These are phyloP conservation scores for Trametes villosa DNA, from an alignment of 768 basidiomycete species.

Conservation along the genomic window DNA sequence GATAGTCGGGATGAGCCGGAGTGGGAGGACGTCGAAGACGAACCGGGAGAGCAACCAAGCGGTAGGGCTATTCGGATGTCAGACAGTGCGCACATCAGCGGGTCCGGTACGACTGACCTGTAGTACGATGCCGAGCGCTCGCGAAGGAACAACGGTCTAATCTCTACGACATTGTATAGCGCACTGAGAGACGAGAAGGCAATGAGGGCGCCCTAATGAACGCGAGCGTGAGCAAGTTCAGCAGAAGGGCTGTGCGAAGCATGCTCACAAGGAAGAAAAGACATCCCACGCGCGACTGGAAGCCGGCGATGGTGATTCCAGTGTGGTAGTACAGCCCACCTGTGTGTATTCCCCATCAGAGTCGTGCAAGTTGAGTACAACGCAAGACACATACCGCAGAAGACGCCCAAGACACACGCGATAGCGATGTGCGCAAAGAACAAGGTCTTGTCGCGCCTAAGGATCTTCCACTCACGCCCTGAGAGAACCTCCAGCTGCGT, in stretches of 20 bases:
- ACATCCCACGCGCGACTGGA: constrained; percentile 92
- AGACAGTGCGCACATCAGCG: not conserved
- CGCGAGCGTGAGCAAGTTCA: not conserved
- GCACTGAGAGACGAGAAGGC: constrained; percentile 93
- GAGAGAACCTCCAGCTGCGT: constrained; percentile 86
- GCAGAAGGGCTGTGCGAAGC: not conserved
- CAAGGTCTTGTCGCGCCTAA: constrained; percentile 80
- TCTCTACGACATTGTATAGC: constrained; percentile 83
- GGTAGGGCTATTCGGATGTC: constrained; percentile 59
- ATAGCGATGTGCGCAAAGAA: constrained; percentile 80
- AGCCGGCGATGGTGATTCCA: constrained; percentile 81
- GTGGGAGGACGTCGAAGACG: constrained; percentile 86
- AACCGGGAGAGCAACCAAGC: constrained; percentile 91
- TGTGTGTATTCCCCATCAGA: constrained; percentile 29
- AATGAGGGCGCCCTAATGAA: constrained; percentile 76
- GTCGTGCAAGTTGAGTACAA: not conserved
- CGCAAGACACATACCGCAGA: constrained; percentile 62
- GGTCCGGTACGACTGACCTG: constrained; percentile 50
- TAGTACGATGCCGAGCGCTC: constrained; percentile 88
- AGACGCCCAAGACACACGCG: constrained; percentile 77
- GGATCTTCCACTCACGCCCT: constrained; percentile 83
- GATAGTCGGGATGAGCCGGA: constrained; percentile 88
- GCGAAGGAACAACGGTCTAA: constrained; percentile 85
- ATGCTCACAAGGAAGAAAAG: constrained; percentile 85
- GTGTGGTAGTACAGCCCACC: constrained; percentile 90